A percentile compares a stretch with the other conserved stretches of the same genome.
phyloP scores from a whole-genome alignment of 2,329 filamentous ascomycete species.

The Pyrenochaeta sp. region DNA sequence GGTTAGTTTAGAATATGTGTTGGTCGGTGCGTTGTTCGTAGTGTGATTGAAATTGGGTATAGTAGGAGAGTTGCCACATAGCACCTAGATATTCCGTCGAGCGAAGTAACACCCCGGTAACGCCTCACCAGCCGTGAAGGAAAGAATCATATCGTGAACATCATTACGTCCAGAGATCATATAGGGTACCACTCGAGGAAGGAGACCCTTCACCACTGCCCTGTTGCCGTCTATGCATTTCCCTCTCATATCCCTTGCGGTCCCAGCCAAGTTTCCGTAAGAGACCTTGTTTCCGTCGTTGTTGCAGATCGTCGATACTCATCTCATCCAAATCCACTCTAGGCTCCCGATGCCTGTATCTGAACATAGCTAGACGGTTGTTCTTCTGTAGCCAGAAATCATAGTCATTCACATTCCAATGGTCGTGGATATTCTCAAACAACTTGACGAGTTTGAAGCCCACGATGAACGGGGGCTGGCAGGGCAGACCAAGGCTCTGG shows the following conservation, averaged over 20 bases:
- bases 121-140: background rate
- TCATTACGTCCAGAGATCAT: conserved; percentile 1
- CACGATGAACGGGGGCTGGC: conserved; percentile 1
- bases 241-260: conserved; percentile 1
- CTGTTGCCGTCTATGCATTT: background rate
- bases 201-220: background rate
- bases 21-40: too few relatives aligned
- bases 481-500: background rate
- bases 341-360: background rate
- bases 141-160: background rate
- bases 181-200: background rate
- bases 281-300: background rate
- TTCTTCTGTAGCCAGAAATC: background rate
- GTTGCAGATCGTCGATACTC: background rate
- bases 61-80: too few relatives aligned
- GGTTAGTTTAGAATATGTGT: too few relatives aligned
- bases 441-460: background rate
- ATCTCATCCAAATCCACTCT: background rate
- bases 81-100: too few relatives aligned
- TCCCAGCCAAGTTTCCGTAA: background rate
- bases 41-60: too few relatives aligned
- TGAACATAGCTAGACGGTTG: background rate
- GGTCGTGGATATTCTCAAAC: background rate
- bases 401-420: background rate
- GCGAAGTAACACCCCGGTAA: too few relatives aligned